Evolutionary conservation across 352 stramenopile genomes (phyloP).

Genomic region (Pythium rhizo-oryzae): DNA sequence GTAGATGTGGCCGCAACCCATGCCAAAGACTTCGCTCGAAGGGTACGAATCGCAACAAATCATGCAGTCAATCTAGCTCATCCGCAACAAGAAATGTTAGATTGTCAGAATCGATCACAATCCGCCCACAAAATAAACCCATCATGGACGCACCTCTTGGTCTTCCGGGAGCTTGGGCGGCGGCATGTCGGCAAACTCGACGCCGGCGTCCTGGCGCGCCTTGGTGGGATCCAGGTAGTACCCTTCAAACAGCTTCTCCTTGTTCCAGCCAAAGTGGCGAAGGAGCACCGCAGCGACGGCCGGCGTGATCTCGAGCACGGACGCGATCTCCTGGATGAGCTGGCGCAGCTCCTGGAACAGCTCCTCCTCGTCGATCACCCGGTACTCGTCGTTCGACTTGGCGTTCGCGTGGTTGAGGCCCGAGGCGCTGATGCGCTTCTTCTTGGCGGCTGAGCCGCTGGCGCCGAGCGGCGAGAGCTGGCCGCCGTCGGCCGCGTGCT

Average conservation of each 20-base stretch:
- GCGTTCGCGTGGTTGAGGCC: conserved; percentile 31
- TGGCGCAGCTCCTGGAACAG: conserved; percentile 67
- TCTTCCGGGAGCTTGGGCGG: conserved; percentile 41
- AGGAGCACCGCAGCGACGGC: conserved; percentile 74
- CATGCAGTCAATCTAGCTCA: conserved; percentile 66
- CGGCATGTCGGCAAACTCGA: conserved; percentile 53
- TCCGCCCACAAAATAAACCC: neutral
- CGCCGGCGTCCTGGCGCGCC: conserved; percentile 54
- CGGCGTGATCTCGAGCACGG: conserved; percentile 72
- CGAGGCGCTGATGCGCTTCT: conserved; percentile 59
- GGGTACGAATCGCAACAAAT: conserved; percentile 96
- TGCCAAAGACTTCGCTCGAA: conserved; percentile 77
- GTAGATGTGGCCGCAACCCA: conserved; percentile 98
- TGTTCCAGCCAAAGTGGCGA: conserved; percentile 89
- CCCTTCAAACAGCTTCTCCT: conserved; percentile 89
- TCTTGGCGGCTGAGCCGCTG: conserved; percentile 58
- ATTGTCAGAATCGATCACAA: neutral
- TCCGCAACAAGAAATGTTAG: conserved; percentile 12
- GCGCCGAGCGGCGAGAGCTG: conserved; percentile 46
- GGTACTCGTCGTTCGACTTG: conserved; percentile 57
- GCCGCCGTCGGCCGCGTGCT: conserved; percentile 29
- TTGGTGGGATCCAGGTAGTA: conserved; percentile 79
- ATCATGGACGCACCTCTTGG: conserved; percentile 42
- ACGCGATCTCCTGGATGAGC: conserved; percentile 72
- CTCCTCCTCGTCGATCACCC: conserved; percentile 84